Percentiles rank a stretch among this genome's conserved stretches.
Evolutionary conservation across 306 rosid species (phyloP).

Genomic region (Gillenia trifoliata): DNA sequence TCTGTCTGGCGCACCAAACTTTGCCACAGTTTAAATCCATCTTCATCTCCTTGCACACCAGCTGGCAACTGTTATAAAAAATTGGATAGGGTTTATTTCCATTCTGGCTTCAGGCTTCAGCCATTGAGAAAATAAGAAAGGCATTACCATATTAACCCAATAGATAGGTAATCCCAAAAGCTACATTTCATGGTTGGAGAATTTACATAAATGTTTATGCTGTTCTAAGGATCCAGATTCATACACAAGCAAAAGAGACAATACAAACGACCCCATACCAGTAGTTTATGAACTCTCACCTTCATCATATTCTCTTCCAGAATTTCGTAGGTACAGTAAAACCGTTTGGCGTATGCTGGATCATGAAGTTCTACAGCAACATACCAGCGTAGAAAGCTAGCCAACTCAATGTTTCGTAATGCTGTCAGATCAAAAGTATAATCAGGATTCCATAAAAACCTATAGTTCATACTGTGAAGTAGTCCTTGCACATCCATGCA

Average conservation of each 20-base stretch:
- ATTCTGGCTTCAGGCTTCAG: not conserved
- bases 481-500: slow-evolving; percentile 26
- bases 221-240: not conserved
- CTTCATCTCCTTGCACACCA: slow-evolving; percentile 72
- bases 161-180: not conserved
- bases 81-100: not conserved
- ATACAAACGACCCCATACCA: slow-evolving; percentile 1
- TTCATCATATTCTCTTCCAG: slow-evolving; percentile 96
- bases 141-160: not conserved
- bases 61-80: slow-evolving; percentile 51
- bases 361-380: slow-evolving; percentile 96
- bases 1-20: slow-evolving; percentile 96
- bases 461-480: slow-evolving; percentile 24
- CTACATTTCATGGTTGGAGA: not conserved
- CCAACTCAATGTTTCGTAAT: slow-evolving; percentile 77
- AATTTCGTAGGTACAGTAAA: slow-evolving; percentile 80
- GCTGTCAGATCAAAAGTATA: slow-evolving; percentile 52
- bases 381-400: slow-evolving; percentile 99
- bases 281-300: slow-evolving; percentile 46
- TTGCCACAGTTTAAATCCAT: slow-evolving; percentile 89
- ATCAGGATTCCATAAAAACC: slow-evolving; percentile 28
- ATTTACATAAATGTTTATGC: not conserved
- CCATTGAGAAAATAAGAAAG: not conserved
- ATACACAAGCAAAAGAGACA: slow-evolving; percentile 1
- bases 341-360: slow-evolving; percentile 91